phyloP scores from a whole-genome alignment of 1,139 yeast genomes.

The Lodderomyces pseudojiufengensis region DNA sequence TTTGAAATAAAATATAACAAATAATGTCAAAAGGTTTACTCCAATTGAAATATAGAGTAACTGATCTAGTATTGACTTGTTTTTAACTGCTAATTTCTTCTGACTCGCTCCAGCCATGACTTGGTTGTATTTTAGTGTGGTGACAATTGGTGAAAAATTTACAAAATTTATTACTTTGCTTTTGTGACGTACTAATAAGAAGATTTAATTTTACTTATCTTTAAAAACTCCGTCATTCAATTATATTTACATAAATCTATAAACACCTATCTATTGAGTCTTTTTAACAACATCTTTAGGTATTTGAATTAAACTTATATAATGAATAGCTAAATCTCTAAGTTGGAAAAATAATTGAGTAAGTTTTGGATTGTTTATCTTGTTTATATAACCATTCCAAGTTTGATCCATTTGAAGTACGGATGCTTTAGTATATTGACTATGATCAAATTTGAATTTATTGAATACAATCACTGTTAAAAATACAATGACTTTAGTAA shows the following conservation, averaged over 20 bases:
- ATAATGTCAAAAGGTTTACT: conserved; percentile 39
- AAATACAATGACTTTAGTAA: conserved; percentile 19
- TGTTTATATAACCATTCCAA: conserved; percentile 23
- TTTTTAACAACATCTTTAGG: conserved; percentile 10
- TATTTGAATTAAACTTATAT: conserved; percentile 7
- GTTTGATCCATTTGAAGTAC: conserved; percentile 37
- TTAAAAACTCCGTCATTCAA: no score
- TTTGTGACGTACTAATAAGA: no score
- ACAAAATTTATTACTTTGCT: no score
- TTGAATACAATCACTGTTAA: conserved; percentile 36
- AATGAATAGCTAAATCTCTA: background rate
- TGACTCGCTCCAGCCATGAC: conserved; percentile 47
- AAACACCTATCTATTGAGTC: no score
- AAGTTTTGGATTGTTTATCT: conserved; percentile 21
- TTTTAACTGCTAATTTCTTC: conserved; percentile 66
- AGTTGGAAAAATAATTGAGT: conserved; percentile 6
- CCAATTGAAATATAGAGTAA: conserved; percentile 48
- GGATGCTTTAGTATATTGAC: conserved; percentile 39
- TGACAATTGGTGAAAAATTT: no score
- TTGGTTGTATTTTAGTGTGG: background rate
- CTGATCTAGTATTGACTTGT: conserved; percentile 50
- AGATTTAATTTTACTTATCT: no score
- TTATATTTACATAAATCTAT: no score
- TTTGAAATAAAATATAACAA: conserved; percentile 38
- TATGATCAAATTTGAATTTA: conserved; percentile 43